Percentiles rank a stretch among this genome's conserved stretches.
These are phyloP conservation scores for Metschnikowia cerradonensis DNA, from an alignment of 805 yeast species.

Conservation along the genomic window DNA sequence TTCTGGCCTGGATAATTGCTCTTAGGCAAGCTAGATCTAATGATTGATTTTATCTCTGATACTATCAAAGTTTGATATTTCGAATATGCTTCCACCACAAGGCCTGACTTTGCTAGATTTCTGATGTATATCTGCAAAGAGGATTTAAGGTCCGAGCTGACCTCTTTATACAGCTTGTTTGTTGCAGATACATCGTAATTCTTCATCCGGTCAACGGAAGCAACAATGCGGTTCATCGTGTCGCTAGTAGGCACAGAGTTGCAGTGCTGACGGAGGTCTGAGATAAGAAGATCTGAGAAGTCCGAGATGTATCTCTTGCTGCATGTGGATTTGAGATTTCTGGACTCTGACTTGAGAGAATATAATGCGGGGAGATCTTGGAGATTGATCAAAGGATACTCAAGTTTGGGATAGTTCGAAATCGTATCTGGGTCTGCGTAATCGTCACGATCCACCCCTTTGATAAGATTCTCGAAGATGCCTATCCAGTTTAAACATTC, in stretches of 20 bases:
- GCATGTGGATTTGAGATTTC: conserved; percentile 55
- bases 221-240: conserved; percentile 48
- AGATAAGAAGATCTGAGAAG: conserved; percentile 52
- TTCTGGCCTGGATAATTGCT: background rate
- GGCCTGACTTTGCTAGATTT: conserved; percentile 60
- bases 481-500: conserved; percentile 56
- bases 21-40: conserved; percentile 36
- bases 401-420: conserved; percentile 19
- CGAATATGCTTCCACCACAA: conserved; percentile 56
- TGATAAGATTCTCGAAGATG: conserved; percentile 52
- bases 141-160: conserved; percentile 38
- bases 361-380: conserved; percentile 47
- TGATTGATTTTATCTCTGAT: conserved; percentile 67
- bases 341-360: conserved; percentile 49
- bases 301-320: conserved; percentile 63
- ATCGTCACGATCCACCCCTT: conserved; percentile 36
- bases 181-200: conserved; percentile 16
- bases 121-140: conserved; percentile 45
- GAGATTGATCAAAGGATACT: conserved; percentile 38
- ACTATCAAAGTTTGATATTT: conserved; percentile 66
- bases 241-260: conserved; percentile 44
- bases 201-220: conserved; percentile 24
- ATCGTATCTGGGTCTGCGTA: conserved; percentile 15
- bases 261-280: conserved; percentile 60
- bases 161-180: conserved; percentile 35